Percentiles rank a stretch among this genome's conserved stretches.
phyloP scores from a whole-genome alignment of 2,329 filamentous ascomycete species.

The Pyricularia grisea region DNA sequence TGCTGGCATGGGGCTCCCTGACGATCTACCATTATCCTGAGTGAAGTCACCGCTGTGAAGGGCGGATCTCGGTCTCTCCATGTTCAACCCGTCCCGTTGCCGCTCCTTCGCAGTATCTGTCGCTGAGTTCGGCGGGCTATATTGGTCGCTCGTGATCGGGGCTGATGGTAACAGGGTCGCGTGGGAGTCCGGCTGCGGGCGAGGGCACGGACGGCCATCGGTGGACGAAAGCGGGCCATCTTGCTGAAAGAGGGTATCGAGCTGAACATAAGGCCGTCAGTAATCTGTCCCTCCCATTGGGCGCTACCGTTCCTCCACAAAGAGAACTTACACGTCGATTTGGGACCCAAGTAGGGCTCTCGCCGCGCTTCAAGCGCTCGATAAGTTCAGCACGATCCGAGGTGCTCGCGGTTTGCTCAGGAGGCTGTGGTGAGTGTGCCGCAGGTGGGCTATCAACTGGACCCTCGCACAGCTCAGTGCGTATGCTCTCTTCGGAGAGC shows the following conservation, averaged over 20 bases:
- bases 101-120: constrained; percentile 27
- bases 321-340: constrained; percentile 44
- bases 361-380: constrained; percentile 68
- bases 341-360: constrained; percentile 66
- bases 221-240: constrained; percentile 24
- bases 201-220: constrained; percentile 18
- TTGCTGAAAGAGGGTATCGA: constrained; percentile 30
- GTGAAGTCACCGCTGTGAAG: constrained; percentile 61
- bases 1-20: background rate
- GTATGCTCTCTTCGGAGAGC: constrained; percentile 50
- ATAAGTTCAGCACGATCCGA: constrained; percentile 72
- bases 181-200: constrained; percentile 19
- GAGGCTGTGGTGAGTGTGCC: constrained; percentile 11
- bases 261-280: constrained; percentile 14
- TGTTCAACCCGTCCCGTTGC: constrained; percentile 48
- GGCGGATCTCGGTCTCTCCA: constrained; percentile 74
- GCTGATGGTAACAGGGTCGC: constrained; percentile 32
- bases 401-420: constrained; percentile 19
- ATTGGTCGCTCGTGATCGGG: constrained; percentile 37
- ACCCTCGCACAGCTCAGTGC: constrained; percentile 52
- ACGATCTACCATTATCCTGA: constrained; percentile 13
- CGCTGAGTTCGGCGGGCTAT: constrained; percentile 15
- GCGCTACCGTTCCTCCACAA: background rate
- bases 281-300: background rate
- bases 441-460: constrained; percentile 27